These are phyloP conservation scores for Astragalus glycyphyllos DNA, from an alignment of 306 rosid genomes.

Conservation along the genomic window DNA sequence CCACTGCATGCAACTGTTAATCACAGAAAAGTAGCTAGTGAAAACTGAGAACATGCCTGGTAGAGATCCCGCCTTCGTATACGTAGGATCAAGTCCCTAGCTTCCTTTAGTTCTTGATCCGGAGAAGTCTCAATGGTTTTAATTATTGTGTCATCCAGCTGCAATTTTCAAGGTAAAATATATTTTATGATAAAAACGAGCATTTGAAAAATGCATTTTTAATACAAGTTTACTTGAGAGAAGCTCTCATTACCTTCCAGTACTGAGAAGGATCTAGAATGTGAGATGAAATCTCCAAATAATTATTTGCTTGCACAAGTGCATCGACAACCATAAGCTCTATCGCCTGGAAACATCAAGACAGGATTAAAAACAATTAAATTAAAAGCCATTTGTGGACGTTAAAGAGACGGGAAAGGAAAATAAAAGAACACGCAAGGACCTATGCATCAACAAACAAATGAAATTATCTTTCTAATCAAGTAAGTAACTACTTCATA, in stretches of 20 bases:
- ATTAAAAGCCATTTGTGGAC: conserved; percentile 14
- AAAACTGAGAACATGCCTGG: conserved; percentile 60
- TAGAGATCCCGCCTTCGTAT: conserved; percentile 89
- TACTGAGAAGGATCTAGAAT: conserved; percentile 74
- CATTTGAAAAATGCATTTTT: conserved; percentile 24
- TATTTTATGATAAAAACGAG: conserved; percentile 5
- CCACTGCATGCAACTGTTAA: conserved; percentile 14
- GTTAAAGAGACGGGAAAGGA: not conserved
- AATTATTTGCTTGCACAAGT: conserved; percentile 71
- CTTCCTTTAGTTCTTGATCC: conserved; percentile 67
- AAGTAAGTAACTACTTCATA: conserved; percentile 33
- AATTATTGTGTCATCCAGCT: conserved; percentile 87
- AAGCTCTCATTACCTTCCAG: conserved; percentile 78
- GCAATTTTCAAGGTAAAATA: conserved; percentile 50
- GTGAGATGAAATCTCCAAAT: conserved; percentile 68
- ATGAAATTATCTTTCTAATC: conserved; percentile 22
- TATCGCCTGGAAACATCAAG: conserved; percentile 66
- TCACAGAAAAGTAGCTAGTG: conserved; percentile 26
- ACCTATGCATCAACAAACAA: conserved; percentile 28
- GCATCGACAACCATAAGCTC: conserved; percentile 97
- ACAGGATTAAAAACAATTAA: conserved; percentile 33
- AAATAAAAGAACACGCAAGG: conserved; percentile 3
- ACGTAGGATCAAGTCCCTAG: conserved; percentile 82
- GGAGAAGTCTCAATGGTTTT: conserved; percentile 87
- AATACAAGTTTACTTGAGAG: conserved; percentile 29